Evolutionary conservation across 352 stramenopile genomes (phyloP).

Genomic region (Phytophthora europaea): DNA sequence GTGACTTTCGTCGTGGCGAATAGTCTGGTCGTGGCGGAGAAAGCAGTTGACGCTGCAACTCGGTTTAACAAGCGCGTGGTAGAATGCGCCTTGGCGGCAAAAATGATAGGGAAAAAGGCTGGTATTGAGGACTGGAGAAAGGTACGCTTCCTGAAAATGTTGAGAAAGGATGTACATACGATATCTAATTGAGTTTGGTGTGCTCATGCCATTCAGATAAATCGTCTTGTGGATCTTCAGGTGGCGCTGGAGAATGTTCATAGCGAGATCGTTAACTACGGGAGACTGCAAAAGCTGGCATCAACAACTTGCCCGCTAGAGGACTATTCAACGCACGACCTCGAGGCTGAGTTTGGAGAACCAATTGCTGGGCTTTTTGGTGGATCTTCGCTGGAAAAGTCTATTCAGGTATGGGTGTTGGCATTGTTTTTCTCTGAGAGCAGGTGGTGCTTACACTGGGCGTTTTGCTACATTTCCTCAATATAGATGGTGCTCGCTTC

Average conservation of each 20-base stretch:
- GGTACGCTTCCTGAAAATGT: conserved; percentile 31
- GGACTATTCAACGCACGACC: conserved; percentile 40
- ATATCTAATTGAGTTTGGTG: background rate
- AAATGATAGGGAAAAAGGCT: conserved; percentile 68
- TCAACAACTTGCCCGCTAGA: conserved; percentile 25
- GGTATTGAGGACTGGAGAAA: conserved; percentile 48
- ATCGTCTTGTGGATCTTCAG: conserved; percentile 55
- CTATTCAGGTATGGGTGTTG: conserved; percentile 38
- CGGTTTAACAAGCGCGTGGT: conserved; percentile 87
- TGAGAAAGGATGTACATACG: background rate
- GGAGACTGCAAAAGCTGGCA: conserved; percentile 42
- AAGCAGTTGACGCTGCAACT: conserved; percentile 71
- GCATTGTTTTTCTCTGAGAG: background rate
- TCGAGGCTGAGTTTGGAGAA: conserved; percentile 40
- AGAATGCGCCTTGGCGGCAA: conserved; percentile 79
- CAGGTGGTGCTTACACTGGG: background rate
- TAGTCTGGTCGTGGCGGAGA: conserved; percentile 70
- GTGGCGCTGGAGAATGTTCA: conserved; percentile 20
- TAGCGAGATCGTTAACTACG: conserved; percentile 17
- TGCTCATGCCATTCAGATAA: conserved; percentile 40
- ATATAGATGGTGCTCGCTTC: conserved; percentile 46
- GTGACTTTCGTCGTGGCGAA: conserved; percentile 83
- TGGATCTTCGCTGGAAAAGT: conserved; percentile 42
- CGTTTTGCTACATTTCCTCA: background rate
- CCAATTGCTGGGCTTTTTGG: conserved; percentile 41